A percentile compares a stretch with the other conserved stretches of the same genome.
Conservation (phyloP, 2,329 filamentous ascomycete species). For the Zarea fungicola region DNA sequence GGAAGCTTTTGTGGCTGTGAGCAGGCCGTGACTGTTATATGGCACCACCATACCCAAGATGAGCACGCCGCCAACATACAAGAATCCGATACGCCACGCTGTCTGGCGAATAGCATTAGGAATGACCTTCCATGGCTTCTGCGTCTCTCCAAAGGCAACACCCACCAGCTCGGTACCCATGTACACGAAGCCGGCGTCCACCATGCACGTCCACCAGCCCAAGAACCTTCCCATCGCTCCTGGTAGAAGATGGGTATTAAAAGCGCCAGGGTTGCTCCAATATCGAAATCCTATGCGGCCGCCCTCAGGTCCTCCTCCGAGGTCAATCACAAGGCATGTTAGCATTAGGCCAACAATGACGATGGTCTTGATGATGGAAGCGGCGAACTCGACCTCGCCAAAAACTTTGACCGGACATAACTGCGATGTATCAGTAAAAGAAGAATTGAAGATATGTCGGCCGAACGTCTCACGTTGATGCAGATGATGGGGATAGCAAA, state of each 20-base stretch:
- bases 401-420: too few relatives aligned
- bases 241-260: not conserved
- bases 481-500: too few relatives aligned
- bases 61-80: too few relatives aligned
- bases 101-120: too few relatives aligned
- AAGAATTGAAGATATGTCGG: too few relatives aligned
- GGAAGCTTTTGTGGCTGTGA: too few relatives aligned
- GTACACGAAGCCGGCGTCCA: not conserved
- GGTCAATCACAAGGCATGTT: not conserved
- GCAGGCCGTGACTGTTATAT: too few relatives aligned
- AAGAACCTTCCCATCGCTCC: not conserved
- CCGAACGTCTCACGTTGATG: too few relatives aligned
- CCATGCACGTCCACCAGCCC: not conserved
- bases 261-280: not conserved
- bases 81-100: too few relatives aligned
- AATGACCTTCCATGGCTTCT: not conserved
- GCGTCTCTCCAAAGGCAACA: not conserved
- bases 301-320: not conserved
- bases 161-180: not conserved
- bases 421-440: too few relatives aligned
- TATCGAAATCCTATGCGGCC: not conserved
- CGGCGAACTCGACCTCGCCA: not conserved
- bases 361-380: not conserved
- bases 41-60: too few relatives aligned
- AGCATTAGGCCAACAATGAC: not conserved